Conservation (phyloP, 2,329 filamentous ascomycete species). For the Colletotrichum orbiculare region DNA sequence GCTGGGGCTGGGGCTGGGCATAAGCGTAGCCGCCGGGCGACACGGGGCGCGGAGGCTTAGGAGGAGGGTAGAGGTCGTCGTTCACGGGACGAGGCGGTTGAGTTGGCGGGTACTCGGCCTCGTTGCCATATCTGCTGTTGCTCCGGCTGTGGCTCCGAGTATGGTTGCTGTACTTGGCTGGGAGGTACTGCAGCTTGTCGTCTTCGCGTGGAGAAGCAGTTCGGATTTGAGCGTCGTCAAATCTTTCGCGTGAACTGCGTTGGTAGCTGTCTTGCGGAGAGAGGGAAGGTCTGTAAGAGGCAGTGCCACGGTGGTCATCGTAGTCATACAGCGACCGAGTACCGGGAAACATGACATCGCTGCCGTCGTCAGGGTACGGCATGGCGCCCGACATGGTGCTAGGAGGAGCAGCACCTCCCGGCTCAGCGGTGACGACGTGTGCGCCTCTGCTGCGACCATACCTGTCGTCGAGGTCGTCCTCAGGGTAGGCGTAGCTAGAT, state of each 20-base stretch:
- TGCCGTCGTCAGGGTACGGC: constrained; percentile 53
- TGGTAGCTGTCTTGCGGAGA: constrained; percentile 50
- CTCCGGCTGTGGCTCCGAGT: constrained; percentile 42
- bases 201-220: constrained; percentile 42
- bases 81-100: constrained; percentile 40
- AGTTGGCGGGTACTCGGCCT: constrained; percentile 40
- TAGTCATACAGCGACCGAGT: constrained; percentile 52
- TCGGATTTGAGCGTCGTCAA: constrained; percentile 42
- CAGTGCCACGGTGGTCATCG: constrained; percentile 44
- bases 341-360: constrained; percentile 51
- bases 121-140: constrained; percentile 37
- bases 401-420: constrained; percentile 7
- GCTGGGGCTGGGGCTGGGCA: constrained; percentile 44
- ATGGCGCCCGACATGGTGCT: constrained; percentile 41
- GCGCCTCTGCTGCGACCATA: constrained; percentile 41
- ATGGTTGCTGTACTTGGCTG: constrained; percentile 58
- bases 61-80: constrained; percentile 49
- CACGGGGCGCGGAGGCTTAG: constrained; percentile 32
- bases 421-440: constrained; percentile 32
- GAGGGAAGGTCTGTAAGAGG: constrained; percentile 48
- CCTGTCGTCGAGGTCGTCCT: constrained; percentile 55
- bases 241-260: constrained; percentile 49
- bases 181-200: constrained; percentile 57
- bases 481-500: constrained; percentile 53
- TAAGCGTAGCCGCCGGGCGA: constrained; percentile 41